Percentiles rank a stretch among this genome's conserved stretches.
These are phyloP conservation scores for Hypsizygus marmoreus DNA, from an alignment of 768 basidiomycete genomes.

Conservation along the genomic window DNA sequence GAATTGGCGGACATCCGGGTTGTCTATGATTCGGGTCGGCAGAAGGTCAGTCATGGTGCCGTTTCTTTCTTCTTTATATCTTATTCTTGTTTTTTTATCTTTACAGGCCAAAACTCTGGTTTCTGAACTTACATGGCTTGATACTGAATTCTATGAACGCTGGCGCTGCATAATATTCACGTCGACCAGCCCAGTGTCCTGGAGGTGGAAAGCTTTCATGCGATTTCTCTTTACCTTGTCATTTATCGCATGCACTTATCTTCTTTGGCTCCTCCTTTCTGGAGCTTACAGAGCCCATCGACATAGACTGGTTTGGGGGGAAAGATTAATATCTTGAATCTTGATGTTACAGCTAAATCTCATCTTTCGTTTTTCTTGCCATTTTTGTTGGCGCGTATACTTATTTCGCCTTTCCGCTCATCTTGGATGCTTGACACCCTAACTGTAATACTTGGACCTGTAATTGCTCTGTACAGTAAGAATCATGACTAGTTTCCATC, in stretches of 20 bases:
- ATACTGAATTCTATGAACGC: conserved; percentile 76
- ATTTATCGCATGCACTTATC: conserved; percentile 59
- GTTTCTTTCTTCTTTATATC: conserved; percentile 2
- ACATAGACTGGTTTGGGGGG: conserved; percentile 78
- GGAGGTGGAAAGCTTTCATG: conserved; percentile 67
- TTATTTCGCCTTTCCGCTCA: conserved; percentile 3
- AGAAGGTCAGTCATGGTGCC: conserved; percentile 49
- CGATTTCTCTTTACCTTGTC: conserved; percentile 59
- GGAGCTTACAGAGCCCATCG: conserved; percentile 76
- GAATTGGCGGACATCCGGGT: conserved; percentile 63
- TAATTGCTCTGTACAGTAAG: conserved; percentile 7
- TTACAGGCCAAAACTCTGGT: conserved; percentile 65
- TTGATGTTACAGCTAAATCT: neutral
- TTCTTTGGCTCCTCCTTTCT: conserved; percentile 59
- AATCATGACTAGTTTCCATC: too few relatives aligned
- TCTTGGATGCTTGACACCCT: conserved; percentile 8
- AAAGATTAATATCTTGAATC: conserved; percentile 66
- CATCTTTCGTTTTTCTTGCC: neutral
- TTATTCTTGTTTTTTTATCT: conserved; percentile 4
- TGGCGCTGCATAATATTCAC: conserved; percentile 78
- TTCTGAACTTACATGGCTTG: conserved; percentile 70
- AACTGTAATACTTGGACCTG: conserved; percentile 9
- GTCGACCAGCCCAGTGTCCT: conserved; percentile 68
- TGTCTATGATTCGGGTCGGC: conserved; percentile 73
- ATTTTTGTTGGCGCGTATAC: conserved; percentile 1